phyloP scores from a whole-genome alignment of 495 filamentous ascomycete genomes.

The Penicillium ochrochloron region DNA sequence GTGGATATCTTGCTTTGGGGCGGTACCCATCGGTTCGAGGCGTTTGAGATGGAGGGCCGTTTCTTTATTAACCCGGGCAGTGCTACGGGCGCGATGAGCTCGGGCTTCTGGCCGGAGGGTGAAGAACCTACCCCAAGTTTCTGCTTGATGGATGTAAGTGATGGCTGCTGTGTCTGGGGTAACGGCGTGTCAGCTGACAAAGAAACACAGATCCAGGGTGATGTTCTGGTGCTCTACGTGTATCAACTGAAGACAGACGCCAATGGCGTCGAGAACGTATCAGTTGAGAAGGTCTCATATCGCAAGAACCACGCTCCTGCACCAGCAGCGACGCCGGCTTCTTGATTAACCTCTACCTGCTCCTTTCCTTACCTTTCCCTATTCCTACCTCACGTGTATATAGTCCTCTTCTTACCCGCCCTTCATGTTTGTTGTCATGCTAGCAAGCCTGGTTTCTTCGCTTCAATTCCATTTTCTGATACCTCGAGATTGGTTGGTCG shows the following conservation, averaged over 20 bases:
- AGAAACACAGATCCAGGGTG: conserved; percentile 81
- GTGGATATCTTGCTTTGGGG: conserved; percentile 97
- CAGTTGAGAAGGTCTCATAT: conserved; percentile 97
- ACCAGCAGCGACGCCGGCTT: conserved; percentile 26
- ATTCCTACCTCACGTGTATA: conserved; percentile 36
- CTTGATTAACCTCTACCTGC: background rate
- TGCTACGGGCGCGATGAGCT: conserved; percentile 82
- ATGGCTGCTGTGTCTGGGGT: background rate
- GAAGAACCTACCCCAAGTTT: conserved; percentile 94
- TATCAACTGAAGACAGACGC: conserved; percentile 93
- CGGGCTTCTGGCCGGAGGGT: conserved; percentile 68
- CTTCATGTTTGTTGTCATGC: conserved; percentile 15
- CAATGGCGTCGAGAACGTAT: conserved; percentile 88
- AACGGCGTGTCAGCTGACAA: conserved; percentile 5
- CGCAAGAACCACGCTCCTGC: conserved; percentile 70
- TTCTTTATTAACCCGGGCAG: conserved; percentile 99
- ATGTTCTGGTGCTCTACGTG: conserved; percentile 95
- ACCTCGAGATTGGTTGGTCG: conserved; percentile 20
- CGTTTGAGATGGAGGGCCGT: conserved; percentile 97
- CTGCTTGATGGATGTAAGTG: conserved; percentile 97
- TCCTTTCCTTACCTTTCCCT: background rate
- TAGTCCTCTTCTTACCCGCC: conserved; percentile 30
- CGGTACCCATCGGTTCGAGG: conserved; percentile 96
- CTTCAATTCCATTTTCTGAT: conserved; percentile 26
- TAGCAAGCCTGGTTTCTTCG: conserved; percentile 13